phyloP scores from a whole-genome alignment of 2,329 filamentous ascomycete genomes.

The Sarocladium oryzae region DNA sequence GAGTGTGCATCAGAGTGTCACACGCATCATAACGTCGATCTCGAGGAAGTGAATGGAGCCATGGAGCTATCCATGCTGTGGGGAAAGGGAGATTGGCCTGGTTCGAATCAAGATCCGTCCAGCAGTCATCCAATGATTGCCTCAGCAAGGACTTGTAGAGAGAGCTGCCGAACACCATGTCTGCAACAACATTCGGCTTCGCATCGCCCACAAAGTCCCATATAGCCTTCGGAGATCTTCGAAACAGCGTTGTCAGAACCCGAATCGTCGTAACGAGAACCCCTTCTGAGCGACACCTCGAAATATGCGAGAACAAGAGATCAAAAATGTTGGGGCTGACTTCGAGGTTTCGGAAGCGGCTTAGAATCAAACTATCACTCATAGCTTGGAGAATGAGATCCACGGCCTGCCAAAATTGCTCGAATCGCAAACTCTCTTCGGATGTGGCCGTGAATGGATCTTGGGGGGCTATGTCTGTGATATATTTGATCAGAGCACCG shows the following conservation, averaged over 20 bases:
- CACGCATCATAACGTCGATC: conserved; percentile 74
- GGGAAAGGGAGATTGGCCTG: conserved; percentile 53
- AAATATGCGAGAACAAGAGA: conserved; percentile 50
- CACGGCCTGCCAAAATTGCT: conserved; percentile 74
- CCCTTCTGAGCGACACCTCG: conserved; percentile 40
- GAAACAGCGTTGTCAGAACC: conserved; percentile 63
- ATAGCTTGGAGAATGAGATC: conserved; percentile 67
- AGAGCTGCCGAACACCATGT: conserved; percentile 72
- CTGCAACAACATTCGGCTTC: conserved; percentile 72
- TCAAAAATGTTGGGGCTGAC: conserved; percentile 57
- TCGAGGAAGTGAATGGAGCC: conserved; percentile 69
- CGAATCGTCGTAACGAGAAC: conserved; percentile 65
- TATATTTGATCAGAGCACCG: conserved; percentile 61
- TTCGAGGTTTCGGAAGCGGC: conserved; percentile 66
- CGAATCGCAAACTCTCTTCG: conserved; percentile 41
- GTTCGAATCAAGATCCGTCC: conserved; percentile 32
- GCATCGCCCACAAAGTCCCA: conserved; percentile 85
- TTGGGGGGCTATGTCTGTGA: conserved; percentile 52
- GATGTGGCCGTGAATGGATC: conserved; percentile 25
- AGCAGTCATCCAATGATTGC: conserved; percentile 47
- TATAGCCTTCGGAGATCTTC: conserved; percentile 71
- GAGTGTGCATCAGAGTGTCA: conserved; percentile 67
- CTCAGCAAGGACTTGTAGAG: conserved; percentile 55
- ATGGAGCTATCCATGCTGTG: conserved; percentile 71
- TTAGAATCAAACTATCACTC: conserved; percentile 66